Conservation (phyloP, 2,329 filamentous ascomycete genomes). For the Neofusicoccum laricinum region DNA sequence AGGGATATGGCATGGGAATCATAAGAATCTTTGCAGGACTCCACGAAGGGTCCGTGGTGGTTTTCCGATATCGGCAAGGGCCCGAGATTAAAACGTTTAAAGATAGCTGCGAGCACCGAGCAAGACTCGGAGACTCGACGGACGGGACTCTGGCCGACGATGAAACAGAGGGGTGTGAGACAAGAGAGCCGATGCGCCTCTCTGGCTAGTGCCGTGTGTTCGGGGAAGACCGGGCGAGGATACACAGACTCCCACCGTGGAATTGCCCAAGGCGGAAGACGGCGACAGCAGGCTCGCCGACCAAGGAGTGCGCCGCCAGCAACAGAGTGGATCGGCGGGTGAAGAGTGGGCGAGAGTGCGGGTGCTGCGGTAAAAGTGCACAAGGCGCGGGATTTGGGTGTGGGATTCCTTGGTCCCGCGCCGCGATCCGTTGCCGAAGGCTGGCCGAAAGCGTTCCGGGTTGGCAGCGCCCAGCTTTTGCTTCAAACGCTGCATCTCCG, state of each 20-base stretch:
- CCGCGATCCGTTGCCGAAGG: slow-evolving; percentile 14
- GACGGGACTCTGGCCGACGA: too few relatives aligned
- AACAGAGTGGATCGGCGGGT: too few relatives aligned
- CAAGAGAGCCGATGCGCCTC: too few relatives aligned
- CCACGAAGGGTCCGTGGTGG: background rate
- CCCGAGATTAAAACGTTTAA: background rate
- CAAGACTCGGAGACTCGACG: background rate
- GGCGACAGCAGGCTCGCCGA: too few relatives aligned
- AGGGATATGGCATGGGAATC: too few relatives aligned
- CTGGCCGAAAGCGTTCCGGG: slow-evolving; percentile 16
- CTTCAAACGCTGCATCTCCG: slow-evolving; percentile 9
- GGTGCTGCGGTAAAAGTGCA: background rate
- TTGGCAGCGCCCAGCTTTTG: slow-evolving; percentile 14
- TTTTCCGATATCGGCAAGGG: background rate
- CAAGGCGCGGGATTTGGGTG: background rate
- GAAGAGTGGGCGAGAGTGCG: too few relatives aligned
- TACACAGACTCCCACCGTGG: too few relatives aligned
- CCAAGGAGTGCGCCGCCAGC: too few relatives aligned
- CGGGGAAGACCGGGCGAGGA: too few relatives aligned
- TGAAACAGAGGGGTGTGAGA: too few relatives aligned
- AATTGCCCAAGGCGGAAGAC: too few relatives aligned
- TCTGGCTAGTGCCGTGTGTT: too few relatives aligned
- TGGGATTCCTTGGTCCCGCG: slow-evolving; percentile 2
- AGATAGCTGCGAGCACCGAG: background rate
- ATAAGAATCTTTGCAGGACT: background rate